A percentile compares a stretch with the other conserved stretches of the same genome.
phyloP scores from a whole-genome alignment of 108 stramenopile species.

The Fragilaria crotonensis region DNA sequence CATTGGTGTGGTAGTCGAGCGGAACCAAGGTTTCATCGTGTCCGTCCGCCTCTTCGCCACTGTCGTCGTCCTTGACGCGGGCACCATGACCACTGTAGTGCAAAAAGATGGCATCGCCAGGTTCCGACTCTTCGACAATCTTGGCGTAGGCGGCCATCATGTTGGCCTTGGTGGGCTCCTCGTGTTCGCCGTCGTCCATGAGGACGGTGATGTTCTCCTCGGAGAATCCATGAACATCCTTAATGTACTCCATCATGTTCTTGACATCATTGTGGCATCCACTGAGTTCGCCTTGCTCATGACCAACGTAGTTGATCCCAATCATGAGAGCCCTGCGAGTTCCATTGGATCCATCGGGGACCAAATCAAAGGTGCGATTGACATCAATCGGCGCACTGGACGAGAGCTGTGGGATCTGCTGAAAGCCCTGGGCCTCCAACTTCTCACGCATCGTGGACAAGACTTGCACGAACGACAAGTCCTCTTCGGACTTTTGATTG shows the following conservation, averaged over 20 bases:
- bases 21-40: slow-evolving; percentile 82
- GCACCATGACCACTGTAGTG: slow-evolving; percentile 74
- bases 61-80: slow-evolving; percentile 51
- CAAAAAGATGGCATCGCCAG: slow-evolving; percentile 55
- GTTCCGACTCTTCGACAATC: slow-evolving; percentile 31
- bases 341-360: slow-evolving; percentile 9
- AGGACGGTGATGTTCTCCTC: slow-evolving; percentile 65
- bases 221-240: slow-evolving; percentile 71
- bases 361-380: slow-evolving; percentile 22
- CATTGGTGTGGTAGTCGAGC: slow-evolving; percentile 58
- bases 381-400: slow-evolving; percentile 34
- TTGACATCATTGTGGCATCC: slow-evolving; percentile 85
- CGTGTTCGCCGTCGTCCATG: slow-evolving; percentile 62
- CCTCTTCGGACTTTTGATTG: slow-evolving; percentile 24
- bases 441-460: slow-evolving; percentile 49
- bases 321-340: slow-evolving; percentile 53
- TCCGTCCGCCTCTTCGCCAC: slow-evolving; percentile 61
- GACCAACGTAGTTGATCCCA: slow-evolving; percentile 81
- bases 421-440: slow-evolving; percentile 29
- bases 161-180: slow-evolving; percentile 45
- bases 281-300: slow-evolving; percentile 45
- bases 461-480: slow-evolving; percentile 64
- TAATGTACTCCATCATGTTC: slow-evolving; percentile 81
- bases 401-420: slow-evolving; percentile 59
- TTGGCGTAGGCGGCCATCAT: slow-evolving; percentile 51